phyloP scores from a whole-genome alignment of 169 alveolate species.

The Babesia bigemina region DNA sequence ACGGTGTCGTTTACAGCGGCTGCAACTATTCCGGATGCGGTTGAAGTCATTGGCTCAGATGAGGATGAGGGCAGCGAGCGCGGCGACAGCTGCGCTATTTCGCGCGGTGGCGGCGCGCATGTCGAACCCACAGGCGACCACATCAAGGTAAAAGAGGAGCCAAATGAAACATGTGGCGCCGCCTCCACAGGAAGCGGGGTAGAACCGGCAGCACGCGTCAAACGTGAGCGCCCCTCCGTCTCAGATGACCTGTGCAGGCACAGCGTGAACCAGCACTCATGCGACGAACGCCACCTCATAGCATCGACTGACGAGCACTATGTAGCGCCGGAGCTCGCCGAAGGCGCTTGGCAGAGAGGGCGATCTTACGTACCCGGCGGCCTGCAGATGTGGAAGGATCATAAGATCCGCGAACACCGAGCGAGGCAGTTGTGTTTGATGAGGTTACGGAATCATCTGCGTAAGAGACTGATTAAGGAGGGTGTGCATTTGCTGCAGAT shows the following conservation, averaged over 20 bases:
- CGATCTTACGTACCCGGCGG: constrained; percentile 36
- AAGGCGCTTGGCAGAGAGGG: not conserved
- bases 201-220: not conserved
- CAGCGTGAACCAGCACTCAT: not conserved
- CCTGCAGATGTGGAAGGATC: constrained; percentile 30
- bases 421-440: constrained; percentile 9
- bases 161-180: too few species aligned
- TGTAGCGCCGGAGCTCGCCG: not conserved
- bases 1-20: constrained; percentile 22
- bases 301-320: not conserved
- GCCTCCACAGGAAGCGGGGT: not conserved
- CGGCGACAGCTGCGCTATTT: not conserved
- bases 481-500: constrained; percentile 25
- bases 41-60: not conserved
- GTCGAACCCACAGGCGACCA: not conserved
- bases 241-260: not conserved
- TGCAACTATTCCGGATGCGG: constrained; percentile 3
- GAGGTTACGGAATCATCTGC: constrained; percentile 1
- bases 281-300: too few species aligned
- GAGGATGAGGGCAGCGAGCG: not conserved
- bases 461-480: constrained; percentile 10
- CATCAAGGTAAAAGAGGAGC: too few species aligned
- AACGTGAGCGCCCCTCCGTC: constrained; percentile 11
- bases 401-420: constrained; percentile 11
- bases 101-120: not conserved